phyloP scores from a whole-genome alignment of 441 rosid species.

The Jatropha podagrica region DNA sequence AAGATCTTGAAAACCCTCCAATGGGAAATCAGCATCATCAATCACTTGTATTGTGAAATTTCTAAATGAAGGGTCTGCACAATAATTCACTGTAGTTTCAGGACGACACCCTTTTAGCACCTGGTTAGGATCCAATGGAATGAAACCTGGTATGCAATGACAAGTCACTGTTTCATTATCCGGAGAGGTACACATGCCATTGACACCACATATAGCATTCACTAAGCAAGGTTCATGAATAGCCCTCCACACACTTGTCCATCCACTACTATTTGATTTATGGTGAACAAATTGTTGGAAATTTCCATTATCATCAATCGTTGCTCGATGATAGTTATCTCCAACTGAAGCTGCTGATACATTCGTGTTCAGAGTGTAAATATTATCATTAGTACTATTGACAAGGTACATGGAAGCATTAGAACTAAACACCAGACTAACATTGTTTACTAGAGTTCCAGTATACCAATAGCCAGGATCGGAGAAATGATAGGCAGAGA shows the following conservation, averaged over 20 bases:
- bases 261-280: conserved; percentile 25
- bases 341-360: conserved; percentile 7
- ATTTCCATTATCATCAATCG: conserved; percentile 26
- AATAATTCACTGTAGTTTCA: conserved; percentile 27
- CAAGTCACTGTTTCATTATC: conserved; percentile 28
- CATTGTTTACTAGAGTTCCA: background rate
- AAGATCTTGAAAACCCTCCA: conserved; percentile 23
- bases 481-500: conserved; percentile 26
- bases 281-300: conserved; percentile 26
- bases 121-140: conserved; percentile 26
- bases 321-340: conserved; percentile 34
- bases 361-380: conserved; percentile 18
- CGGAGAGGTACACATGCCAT: conserved; percentile 30
- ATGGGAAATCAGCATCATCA: conserved; percentile 29
- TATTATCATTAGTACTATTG: conserved; percentile 20
- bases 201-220: conserved; percentile 29
- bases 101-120: conserved; percentile 34
- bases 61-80: conserved; percentile 20
- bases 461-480: conserved; percentile 38
- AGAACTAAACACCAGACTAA: conserved; percentile 20
- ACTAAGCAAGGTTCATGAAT: conserved; percentile 27
- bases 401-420: conserved; percentile 26
- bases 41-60: conserved; percentile 26
- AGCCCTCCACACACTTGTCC: conserved; percentile 31
- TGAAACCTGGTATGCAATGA: conserved; percentile 30